Base-by-base conservation (phyloP, 2,329 filamentous ascomycete genomes). In the Talaromyces piceae region DNA sequence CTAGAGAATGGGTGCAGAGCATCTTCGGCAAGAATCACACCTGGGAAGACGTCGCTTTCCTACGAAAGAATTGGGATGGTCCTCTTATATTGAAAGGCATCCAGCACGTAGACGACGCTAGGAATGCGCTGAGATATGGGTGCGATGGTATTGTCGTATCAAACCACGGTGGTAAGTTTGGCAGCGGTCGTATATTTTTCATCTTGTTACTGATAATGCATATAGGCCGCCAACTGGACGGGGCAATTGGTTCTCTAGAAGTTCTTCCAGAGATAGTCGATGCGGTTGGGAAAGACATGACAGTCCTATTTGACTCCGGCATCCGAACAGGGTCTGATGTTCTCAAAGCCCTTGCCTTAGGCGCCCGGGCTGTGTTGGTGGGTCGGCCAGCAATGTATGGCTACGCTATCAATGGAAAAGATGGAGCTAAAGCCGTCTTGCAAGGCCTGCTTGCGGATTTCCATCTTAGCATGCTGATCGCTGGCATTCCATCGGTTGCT, bases 1-100 rank as follows among this genome's bases (percentile, higher is more conserved):
- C 75, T 3, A 61, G 67, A 12, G 72, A 73, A 46, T 85, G 81
- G 80, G 68, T 75, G 25, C 61, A 66, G 28, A 72, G 75, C 47
- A 71, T 77, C 11, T 82, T 81, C 54, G 0, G 66, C 66, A 12
- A 72, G 74, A 41, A 53, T 9, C 80, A 80, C 57, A 71, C 72
- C 0, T 87, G 84, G 84, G 77, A 81, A 1, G 73, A 87, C 31
- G 63, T 87, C 30, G 69, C 71, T n/a, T 70, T 80, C 45, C 60
- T 87, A 55, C 73, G 77, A 56, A 69, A 77, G 58, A 63, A 82
- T 52, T 87, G 83, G 80, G 73, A 80, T 54, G 82, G 82, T 0
- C 52, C 52, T n/a, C 45, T 54, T 39, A 54, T 54, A 22, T 28
- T 54, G 1, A 54, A 54, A 23, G 52, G 52, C 11, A 49, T 54